Conservation (phyloP, 2,329 filamentous ascomycete genomes). For the Ophiognomonia clavigignenti-juglandacearum region DNA sequence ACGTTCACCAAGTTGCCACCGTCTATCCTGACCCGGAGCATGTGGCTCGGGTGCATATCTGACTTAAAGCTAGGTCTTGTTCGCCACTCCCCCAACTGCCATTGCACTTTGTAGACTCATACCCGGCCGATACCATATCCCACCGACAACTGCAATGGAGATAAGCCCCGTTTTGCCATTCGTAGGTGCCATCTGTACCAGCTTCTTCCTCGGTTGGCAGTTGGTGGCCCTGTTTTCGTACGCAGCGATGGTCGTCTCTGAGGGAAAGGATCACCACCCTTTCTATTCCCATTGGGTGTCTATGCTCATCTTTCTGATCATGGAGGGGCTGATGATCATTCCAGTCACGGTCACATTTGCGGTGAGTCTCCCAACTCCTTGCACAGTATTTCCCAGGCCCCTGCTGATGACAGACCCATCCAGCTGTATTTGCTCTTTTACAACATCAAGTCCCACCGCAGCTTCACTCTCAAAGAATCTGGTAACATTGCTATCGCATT, state of each 20-base stretch:
- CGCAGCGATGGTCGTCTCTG: neutral
- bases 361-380: neutral
- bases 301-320: neutral
- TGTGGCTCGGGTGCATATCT: neutral
- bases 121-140: neutral
- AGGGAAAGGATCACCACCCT: neutral
- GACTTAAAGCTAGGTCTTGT: neutral
- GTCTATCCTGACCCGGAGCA: neutral
- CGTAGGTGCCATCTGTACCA: neutral
- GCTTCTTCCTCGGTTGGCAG: neutral
- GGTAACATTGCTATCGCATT: neutral
- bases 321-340: neutral
- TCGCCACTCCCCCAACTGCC: neutral
- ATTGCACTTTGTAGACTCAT: neutral
- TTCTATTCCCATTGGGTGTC: neutral
- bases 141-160: neutral
- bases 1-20: no score
- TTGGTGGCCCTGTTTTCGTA: neutral
- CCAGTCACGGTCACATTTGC: neutral
- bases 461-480: neutral
- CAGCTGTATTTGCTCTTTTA: neutral
- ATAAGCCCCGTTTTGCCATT: neutral
- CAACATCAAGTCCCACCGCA: neutral
- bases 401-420: neutral
- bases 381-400: neutral